Evolutionary conservation across 208 protist species (phyloP).

Genomic region (Leishmania gerbilli): DNA sequence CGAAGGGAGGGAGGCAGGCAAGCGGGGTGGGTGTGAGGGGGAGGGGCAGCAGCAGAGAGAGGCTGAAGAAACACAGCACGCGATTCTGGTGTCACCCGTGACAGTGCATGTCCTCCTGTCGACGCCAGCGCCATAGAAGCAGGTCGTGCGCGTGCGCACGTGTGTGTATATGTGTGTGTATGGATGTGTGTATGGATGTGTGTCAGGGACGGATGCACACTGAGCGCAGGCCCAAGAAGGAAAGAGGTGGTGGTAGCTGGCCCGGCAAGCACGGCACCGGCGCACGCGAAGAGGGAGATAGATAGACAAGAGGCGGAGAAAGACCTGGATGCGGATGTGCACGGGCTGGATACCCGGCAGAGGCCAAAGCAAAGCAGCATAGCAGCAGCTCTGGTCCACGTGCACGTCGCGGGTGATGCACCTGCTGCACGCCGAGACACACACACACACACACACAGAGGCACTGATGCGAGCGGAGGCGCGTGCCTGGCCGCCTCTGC

Average conservation of each 20-base stretch:
- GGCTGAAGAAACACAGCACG: not conserved
- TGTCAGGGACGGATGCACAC: not conserved
- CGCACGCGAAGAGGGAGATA: not conserved
- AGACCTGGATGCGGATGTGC: not conserved
- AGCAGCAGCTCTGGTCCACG: too few relatives aligned
- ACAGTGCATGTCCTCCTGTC: too few relatives aligned
- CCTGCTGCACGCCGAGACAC: too few relatives aligned
- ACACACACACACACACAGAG: too few relatives aligned
- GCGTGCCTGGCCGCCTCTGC: too few relatives aligned
- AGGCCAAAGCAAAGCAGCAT: not conserved
- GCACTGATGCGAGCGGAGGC: too few relatives aligned
- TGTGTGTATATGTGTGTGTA: slow-evolving; percentile 1
- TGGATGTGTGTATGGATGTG: not conserved
- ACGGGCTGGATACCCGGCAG: not conserved
- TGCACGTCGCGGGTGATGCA: too few relatives aligned
- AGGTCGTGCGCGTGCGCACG: not conserved
- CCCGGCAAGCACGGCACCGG: not conserved
- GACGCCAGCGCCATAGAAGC: not conserved
- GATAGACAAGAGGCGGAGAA: not conserved
- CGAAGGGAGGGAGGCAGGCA: too few relatives aligned
- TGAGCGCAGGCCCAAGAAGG: not conserved
- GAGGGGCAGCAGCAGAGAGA: not conserved
- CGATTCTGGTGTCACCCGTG: too few relatives aligned
- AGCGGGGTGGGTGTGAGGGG: not conserved
- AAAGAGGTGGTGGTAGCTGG: not conserved